Evolutionary conservation across 2,329 filamentous ascomycete genomes (phyloP).

Genomic region (Bertia moriformis): DNA sequence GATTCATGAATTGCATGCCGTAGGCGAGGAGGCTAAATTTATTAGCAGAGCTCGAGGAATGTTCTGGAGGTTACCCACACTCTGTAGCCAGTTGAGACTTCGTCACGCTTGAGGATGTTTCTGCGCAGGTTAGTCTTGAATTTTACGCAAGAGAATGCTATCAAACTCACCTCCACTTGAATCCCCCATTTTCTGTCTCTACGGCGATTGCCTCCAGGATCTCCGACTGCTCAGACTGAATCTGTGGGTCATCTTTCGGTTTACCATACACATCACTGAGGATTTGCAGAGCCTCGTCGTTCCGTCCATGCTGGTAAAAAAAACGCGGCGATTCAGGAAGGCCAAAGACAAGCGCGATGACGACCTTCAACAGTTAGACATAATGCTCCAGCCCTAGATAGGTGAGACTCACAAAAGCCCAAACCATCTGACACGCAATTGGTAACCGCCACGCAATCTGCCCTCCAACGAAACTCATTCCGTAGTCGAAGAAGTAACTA

Average conservation of each 20-base stretch:
- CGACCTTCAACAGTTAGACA: neutral
- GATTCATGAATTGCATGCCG: constrained; percentile 25
- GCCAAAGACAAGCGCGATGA: constrained; percentile 5
- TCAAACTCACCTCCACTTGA: constrained; percentile 14
- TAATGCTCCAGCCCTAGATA: no score
- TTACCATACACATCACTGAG: constrained; percentile 16
- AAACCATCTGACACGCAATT: constrained; percentile 7
- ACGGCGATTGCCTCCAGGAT: constrained; percentile 16
- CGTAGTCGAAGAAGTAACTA: constrained; percentile 2
- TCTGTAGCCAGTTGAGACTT: constrained; percentile 19
- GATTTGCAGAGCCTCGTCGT: constrained; percentile 9
- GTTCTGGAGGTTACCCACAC: constrained; percentile 10
- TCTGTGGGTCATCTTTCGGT: constrained; percentile 12
- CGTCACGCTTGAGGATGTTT: constrained; percentile 19
- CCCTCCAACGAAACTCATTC: neutral
- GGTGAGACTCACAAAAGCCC: constrained; percentile 6
- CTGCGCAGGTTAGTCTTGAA: neutral
- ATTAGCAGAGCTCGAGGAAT: neutral
- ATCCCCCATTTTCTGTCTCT: constrained; percentile 12
- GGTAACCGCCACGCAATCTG: constrained; percentile 2
- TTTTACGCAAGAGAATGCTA: no score
- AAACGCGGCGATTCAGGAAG: constrained; percentile 8
- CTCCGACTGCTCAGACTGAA: constrained; percentile 11
- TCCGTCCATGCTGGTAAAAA: constrained; percentile 6
- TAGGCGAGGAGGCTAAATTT: constrained; percentile 19